Evolutionary conservation across 2,329 filamentous ascomycete genomes (phyloP).

Genomic region (Phialemoniopsis sp.): DNA sequence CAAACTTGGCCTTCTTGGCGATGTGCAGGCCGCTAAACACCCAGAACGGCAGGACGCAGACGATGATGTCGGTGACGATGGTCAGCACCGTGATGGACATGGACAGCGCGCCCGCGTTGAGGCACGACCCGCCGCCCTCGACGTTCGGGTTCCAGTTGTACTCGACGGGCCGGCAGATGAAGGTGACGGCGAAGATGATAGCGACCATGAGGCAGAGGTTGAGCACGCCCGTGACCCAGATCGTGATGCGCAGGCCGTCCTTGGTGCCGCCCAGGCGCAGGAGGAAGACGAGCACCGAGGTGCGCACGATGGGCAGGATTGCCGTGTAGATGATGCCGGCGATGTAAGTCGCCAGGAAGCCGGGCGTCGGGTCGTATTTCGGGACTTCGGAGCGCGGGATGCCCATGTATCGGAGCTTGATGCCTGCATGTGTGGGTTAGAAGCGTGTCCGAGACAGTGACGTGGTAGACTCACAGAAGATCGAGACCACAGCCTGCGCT

Average conservation of each 20-base stretch:
- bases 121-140: slow-evolving; percentile 21
- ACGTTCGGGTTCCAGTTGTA: slow-evolving; percentile 22
- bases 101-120: slow-evolving; percentile 23
- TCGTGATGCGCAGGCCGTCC: slow-evolving; percentile 16
- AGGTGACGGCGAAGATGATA: slow-evolving; percentile 29
- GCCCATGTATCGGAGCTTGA: slow-evolving; percentile 1
- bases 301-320: slow-evolving; percentile 25
- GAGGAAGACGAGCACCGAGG: slow-evolving; percentile 25
- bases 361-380: slow-evolving; percentile 1
- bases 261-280: slow-evolving; percentile 23
- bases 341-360: slow-evolving; percentile 16
- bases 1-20: slow-evolving; percentile 22
- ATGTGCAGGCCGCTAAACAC: slow-evolving; percentile 27
- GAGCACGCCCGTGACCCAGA: slow-evolving; percentile 24
- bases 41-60: slow-evolving; percentile 28
- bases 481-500: neutral
- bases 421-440: neutral
- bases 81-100: slow-evolving; percentile 28
- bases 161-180: slow-evolving; percentile 32
- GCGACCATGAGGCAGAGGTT: slow-evolving; percentile 27
- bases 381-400: slow-evolving; percentile 2
- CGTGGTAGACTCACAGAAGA: neutral
- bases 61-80: slow-evolving; percentile 34
- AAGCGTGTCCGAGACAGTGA: neutral
- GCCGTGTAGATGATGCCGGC: slow-evolving; percentile 25